Evolutionary conservation across 768 basidiomycete species (phyloP).

Genomic region (Termitomyces sp.): DNA sequence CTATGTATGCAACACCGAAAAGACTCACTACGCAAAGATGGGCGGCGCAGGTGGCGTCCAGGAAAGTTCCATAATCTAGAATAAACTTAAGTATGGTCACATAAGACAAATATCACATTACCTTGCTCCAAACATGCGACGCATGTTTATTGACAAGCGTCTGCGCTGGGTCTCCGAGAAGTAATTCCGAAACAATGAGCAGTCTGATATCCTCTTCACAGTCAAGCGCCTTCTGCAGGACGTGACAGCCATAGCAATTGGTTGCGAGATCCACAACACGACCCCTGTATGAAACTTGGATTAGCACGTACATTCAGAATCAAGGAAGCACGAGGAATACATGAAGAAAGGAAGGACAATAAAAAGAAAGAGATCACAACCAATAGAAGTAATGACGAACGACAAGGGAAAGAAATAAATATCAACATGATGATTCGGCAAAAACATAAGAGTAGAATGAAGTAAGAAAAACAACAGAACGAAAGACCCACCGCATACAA

Average conservation of each 20-base stretch:
- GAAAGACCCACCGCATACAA: constrained; percentile 69
- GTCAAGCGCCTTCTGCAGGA: constrained; percentile 84
- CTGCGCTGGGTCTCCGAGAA: constrained; percentile 78
- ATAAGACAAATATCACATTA: constrained; percentile 29
- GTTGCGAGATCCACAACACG: constrained; percentile 83
- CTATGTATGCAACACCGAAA: too few relatives aligned
- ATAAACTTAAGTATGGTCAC: background rate
- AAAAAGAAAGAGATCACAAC: background rate
- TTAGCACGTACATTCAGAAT: background rate
- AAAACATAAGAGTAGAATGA: background rate
- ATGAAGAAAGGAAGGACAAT: background rate
- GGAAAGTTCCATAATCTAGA: too few relatives aligned
- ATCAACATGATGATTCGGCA: too few relatives aligned
- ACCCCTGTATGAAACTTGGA: constrained; percentile 37
- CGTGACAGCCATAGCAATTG: constrained; percentile 87
- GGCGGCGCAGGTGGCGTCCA: too few relatives aligned
- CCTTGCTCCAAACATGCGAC: too few relatives aligned
- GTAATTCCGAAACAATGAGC: constrained; percentile 78
- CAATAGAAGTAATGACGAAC: background rate
- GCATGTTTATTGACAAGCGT: too few relatives aligned
- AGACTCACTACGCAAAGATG: too few relatives aligned
- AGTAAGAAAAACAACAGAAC: background rate
- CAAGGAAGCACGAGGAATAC: background rate
- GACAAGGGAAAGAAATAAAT: too few relatives aligned
- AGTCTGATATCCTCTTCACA: constrained; percentile 85